Base-by-base conservation (phyloP, 768 basidiomycete species). In the Sutorius australiensis region DNA sequence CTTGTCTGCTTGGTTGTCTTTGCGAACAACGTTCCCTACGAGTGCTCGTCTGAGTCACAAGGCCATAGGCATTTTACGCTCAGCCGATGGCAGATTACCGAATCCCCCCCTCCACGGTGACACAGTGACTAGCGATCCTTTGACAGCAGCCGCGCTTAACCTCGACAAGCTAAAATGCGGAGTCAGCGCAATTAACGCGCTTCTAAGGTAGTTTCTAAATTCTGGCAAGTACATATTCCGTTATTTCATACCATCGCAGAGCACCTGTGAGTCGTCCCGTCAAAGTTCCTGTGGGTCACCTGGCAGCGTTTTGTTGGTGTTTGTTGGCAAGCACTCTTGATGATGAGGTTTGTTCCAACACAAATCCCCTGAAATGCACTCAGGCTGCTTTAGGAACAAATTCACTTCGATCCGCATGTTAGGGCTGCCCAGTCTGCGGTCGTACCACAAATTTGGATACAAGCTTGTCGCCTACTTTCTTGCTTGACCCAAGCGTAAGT, bases 221-320 rank as follows among this genome's bases (percentile, higher is more conserved):
- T 21, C 3, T 12, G 6, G 33, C 16, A 34, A 33, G 24, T 16
- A 19, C 8, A 33, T 48, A 30, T 14, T 48, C 28, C 11, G 52
- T 33, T 40, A 13, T 50, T 51, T 50, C 34, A 55, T 46, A 46
- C 27, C 14, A 28, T 5, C 34, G 3, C 54, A 90, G 87, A 42
- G 72, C 82, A 12, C 67, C 76, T 3, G 74, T 76, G 2, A 73
- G 77, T 40, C 80, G 90, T 9, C 82, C 87, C 16, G 82, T 92
- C 0, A 75, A 78, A 56, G 63, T 92, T 9, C 89, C 91, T 1
- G 60, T 89, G n/a, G 90, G 88, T 5, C 63, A 73, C 36, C 60
- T 91, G 16, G 73, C 78, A 12, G 75, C 77, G 40, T 77, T 91
- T 31, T 73, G 76, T 24, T 63, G 72, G 24, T 74, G 78, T 9